A percentile compares a stretch with the other conserved stretches of the same genome.
These are phyloP conservation scores for Penicillium olsonii DNA, from an alignment of 2,329 filamentous ascomycete genomes.

Conservation along the genomic window DNA sequence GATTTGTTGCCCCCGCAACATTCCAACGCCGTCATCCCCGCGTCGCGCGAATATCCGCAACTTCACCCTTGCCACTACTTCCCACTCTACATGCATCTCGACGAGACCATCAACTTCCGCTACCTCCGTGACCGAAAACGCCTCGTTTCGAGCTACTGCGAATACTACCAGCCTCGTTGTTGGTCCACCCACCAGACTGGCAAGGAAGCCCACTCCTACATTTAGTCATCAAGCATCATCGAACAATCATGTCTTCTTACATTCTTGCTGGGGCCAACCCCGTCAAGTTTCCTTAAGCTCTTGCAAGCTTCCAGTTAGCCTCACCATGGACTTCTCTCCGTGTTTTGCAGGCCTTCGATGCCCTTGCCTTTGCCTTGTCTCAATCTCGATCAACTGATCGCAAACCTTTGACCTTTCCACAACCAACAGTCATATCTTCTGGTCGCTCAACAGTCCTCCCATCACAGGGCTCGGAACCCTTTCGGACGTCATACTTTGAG, in stretches of 20 bases:
- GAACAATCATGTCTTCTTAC: slow-evolving; percentile 27
- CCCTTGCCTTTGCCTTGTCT: slow-evolving; percentile 22
- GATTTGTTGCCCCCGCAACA: slow-evolving; percentile 6
- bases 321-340: slow-evolving; percentile 34
- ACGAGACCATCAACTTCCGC: not conserved
- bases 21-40: slow-evolving; percentile 22
- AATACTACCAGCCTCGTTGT: not conserved
- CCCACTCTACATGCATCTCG: slow-evolving; percentile 6
- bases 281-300: slow-evolving; percentile 31
- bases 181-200: not conserved
- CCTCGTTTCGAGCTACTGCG: not conserved
- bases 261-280: slow-evolving; percentile 26
- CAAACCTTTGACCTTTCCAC: not conserved
- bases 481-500: not conserved
- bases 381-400: slow-evolving; percentile 13
- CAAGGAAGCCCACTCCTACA: slow-evolving; percentile 5
- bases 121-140: not conserved
- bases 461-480: not conserved
- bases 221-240: slow-evolving; percentile 4
- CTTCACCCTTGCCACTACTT: slow-evolving; percentile 4
- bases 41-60: slow-evolving; percentile 13
- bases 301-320: slow-evolving; percentile 23
- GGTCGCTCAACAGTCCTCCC: not conserved
- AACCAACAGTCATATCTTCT: too few relatives aligned
- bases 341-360: slow-evolving; percentile 34